Percentiles rank a stretch among this genome's conserved stretches.
Evolutionary conservation across 257 asterid genomes (phyloP).

Genomic region (Rhazya stricta): DNA sequence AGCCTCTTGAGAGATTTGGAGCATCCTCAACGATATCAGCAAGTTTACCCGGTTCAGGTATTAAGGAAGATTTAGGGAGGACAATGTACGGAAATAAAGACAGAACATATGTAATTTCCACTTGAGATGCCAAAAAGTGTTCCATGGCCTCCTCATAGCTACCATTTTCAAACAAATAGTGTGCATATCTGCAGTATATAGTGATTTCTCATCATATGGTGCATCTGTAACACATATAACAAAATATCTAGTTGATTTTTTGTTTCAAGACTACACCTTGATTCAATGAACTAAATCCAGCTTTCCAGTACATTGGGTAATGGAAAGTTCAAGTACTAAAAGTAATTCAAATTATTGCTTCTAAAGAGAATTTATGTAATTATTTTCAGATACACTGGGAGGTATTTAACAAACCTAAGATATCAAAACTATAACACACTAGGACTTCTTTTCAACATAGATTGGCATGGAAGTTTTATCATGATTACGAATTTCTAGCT

Average conservation of each 20-base stretch:
- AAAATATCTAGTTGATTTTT: neutral
- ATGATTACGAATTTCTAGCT: neutral
- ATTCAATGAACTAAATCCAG: neutral
- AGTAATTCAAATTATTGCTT: neutral
- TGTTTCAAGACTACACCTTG: neutral
- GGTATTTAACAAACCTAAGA: neutral
- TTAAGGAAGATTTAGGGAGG: constrained; percentile 77
- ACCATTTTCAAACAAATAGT: constrained; percentile 83
- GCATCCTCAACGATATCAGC: constrained; percentile 63
- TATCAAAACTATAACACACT: neutral
- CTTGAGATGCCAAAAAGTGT: constrained; percentile 90
- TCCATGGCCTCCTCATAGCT: constrained; percentile 97
- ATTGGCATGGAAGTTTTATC: neutral
- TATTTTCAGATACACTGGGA: neutral
- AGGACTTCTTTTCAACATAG: neutral
- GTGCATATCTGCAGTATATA: constrained; percentile 70
- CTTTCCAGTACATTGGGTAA: neutral
- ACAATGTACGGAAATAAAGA: constrained; percentile 73
- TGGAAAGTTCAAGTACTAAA: neutral
- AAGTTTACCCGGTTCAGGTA: constrained; percentile 78
- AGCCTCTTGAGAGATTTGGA: constrained; percentile 69
- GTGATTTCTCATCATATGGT: constrained; percentile 24
- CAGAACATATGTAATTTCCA: constrained; percentile 79
- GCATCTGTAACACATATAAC: constrained; percentile 15
- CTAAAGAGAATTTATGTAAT: neutral